Percentiles rank a stretch among this genome's conserved stretches.
Conservation (phyloP, 768 basidiomycete genomes). For the Boletellus sp. region DNA sequence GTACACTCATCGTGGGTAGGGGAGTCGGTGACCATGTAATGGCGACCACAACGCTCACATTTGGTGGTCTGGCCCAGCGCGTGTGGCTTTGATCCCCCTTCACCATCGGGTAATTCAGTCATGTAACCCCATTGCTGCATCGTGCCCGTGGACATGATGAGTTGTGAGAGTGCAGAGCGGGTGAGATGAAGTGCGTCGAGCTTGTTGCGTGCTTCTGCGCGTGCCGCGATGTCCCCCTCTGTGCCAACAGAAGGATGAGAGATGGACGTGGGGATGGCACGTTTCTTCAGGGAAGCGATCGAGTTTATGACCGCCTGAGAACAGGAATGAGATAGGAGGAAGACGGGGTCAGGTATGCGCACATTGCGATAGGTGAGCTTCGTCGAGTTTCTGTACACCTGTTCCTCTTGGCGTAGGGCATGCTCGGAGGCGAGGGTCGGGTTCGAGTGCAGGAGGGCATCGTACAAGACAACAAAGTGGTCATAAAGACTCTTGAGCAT, state of each 20-base stretch:
- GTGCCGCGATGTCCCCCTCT: constrained; percentile 55
- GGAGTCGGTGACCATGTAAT: constrained; percentile 62
- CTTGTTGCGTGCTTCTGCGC: constrained; percentile 52
- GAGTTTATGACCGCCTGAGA: constrained; percentile 49
- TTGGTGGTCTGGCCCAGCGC: constrained; percentile 56
- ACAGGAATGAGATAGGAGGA: constrained; percentile 10
- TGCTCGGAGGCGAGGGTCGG: constrained; percentile 71
- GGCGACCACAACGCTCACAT: constrained; percentile 77
- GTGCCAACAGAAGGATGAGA: constrained; percentile 78
- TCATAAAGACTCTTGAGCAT: constrained; percentile 75
- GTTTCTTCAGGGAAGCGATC: constrained; percentile 49
- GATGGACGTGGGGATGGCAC: constrained; percentile 51
- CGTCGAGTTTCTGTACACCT: constrained; percentile 69
- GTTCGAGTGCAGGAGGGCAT: constrained; percentile 46
- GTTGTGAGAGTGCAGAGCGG: constrained; percentile 47
- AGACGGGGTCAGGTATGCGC: constrained; percentile 18
- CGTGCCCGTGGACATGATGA: constrained; percentile 55
- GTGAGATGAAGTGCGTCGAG: constrained; percentile 54
- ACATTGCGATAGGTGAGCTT: constrained; percentile 85
- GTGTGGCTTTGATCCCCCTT: constrained; percentile 62
- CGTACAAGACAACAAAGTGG: constrained; percentile 69
- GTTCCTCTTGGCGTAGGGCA: constrained; percentile 76
- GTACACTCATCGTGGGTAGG: constrained; percentile 62
- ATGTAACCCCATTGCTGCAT: constrained; percentile 71
- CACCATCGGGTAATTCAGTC: constrained; percentile 58